Conservation (phyloP, 225 moss, liverwort and hornwort genomes). For the Polytrichum commune region DNA sequence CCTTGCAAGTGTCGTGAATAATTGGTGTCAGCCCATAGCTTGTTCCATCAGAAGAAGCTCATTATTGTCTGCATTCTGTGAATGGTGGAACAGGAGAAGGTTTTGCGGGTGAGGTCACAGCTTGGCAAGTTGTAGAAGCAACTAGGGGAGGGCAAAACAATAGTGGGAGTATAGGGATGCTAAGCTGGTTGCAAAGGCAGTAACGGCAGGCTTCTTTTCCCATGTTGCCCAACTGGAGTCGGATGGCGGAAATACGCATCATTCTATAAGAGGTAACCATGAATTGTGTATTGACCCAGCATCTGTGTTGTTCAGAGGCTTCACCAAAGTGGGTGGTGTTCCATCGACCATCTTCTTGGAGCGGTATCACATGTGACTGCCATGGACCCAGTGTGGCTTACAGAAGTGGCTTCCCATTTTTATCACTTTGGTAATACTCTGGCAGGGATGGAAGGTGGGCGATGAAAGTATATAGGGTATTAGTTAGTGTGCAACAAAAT, state of each 20-base stretch:
- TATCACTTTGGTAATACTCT: slow-evolving; percentile 29
- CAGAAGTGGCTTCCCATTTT: slow-evolving; percentile 72
- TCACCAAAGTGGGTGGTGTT: slow-evolving; percentile 93
- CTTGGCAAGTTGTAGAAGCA: slow-evolving; percentile 66
- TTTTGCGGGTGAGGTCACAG: slow-evolving; percentile 67
- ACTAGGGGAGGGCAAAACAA: slow-evolving; percentile 43
- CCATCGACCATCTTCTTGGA: slow-evolving; percentile 80
- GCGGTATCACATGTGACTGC: slow-evolving; percentile 79
- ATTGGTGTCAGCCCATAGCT: too few relatives aligned
- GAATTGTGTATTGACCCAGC: slow-evolving; percentile 81
- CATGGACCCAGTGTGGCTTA: slow-evolving; percentile 71
- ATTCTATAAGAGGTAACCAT: slow-evolving; percentile 72
- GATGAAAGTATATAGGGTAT: too few relatives aligned
- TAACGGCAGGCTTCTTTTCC: slow-evolving; percentile 76
- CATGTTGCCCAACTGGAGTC: slow-evolving; percentile 78
- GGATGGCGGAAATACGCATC: slow-evolving; percentile 72
- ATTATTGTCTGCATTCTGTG: neutral
- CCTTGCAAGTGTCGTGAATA: too few relatives aligned
- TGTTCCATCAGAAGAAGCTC: too few relatives aligned
- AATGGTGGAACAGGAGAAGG: slow-evolving; percentile 54
- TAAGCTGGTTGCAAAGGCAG: slow-evolving; percentile 62
- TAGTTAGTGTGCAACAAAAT: too few relatives aligned
- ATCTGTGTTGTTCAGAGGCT: slow-evolving; percentile 86
- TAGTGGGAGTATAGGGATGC: slow-evolving; percentile 61
- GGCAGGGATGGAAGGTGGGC: too few relatives aligned